A percentile compares a stretch with the other conserved stretches of the same genome.
Evolutionary conservation across 306 rosid genomes (phyloP).

Genomic region (Pyrus pyrifolia): DNA sequence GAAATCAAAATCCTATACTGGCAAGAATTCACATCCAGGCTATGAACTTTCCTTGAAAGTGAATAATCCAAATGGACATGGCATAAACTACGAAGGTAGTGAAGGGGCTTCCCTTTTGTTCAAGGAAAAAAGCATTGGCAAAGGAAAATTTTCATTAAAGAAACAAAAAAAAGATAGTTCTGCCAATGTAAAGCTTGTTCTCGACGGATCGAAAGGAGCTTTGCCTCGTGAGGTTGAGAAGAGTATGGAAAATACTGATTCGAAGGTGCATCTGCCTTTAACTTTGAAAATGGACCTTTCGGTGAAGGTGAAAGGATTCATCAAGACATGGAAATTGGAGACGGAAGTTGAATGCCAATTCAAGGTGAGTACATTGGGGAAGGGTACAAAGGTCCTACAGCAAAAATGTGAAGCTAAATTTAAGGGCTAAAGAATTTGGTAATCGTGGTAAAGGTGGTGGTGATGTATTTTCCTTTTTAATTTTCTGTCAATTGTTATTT

Average conservation of each 20-base stretch:
- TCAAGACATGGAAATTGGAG: conserved; percentile 23
- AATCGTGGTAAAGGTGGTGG: background rate
- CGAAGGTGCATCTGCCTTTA: background rate
- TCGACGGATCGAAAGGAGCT: background rate
- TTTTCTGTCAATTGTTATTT: background rate
- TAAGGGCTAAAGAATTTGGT: background rate
- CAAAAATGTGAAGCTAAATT: conserved; percentile 24
- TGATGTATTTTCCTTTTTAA: background rate
- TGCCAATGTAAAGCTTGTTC: background rate
- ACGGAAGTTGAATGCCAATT: conserved; percentile 31
- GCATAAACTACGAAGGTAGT: background rate
- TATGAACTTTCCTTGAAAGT: conserved; percentile 27
- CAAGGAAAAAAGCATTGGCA: conserved; percentile 1
- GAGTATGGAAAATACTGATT: background rate
- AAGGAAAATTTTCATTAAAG: conserved; percentile 28
- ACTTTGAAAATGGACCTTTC: conserved; percentile 24
- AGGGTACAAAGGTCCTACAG: conserved; percentile 8
- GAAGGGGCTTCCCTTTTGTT: conserved; percentile 2
- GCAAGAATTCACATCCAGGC: background rate
- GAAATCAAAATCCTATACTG: background rate
- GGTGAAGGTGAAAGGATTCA: conserved; percentile 8
- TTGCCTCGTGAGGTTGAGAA: conserved; percentile 13
- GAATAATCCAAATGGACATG: conserved; percentile 24
- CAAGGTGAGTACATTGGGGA: conserved; percentile 15
- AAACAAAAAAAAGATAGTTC: background rate